Base-by-base conservation (phyloP, 768 basidiomycete species). In the Trametes cinnabarina region DNA sequence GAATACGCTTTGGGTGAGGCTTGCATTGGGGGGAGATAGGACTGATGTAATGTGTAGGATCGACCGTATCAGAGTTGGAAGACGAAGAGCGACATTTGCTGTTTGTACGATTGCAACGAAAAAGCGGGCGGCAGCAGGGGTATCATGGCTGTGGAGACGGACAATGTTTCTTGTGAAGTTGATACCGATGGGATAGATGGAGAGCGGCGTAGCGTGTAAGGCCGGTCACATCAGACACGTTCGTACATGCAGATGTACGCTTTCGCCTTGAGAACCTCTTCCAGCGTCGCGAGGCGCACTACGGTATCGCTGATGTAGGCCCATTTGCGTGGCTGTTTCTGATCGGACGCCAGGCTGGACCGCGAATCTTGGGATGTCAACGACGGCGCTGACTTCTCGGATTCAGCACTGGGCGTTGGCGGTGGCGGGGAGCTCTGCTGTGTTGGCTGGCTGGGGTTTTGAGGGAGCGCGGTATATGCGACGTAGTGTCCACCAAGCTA, bases 191-290 rank as follows among this genome's bases (percentile, higher is more conserved):
- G n/a, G n/a, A n/a, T n/a, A n/a, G n/a, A n/a, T n/a, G 12, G 30
- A 32, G 30, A 32, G 12, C 30, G 30, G 30, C 12, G 30, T 6
- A 32, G 30, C 12, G 8, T 11, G 40, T 3, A 39, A 17, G 23
- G 30, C 6, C 25, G 1, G 11, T n/a, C 3, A 37, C 3, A 1
- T 62, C 55, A 86, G 66, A 88, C 76, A 52, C 88, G 81, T 75
- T 93, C 90, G 68, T 92, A 93, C 86, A 95, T 94, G 74, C 93
- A 93, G 48, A 97, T 82, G 71, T 97, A 98, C 34, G 94, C 94
- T 71, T 90, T 95, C 57, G 87, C 86, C 71, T 87, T 88, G 67
- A 97, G 76, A 3, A 97, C 95, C 69, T 97, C 95, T 42, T 94
- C 92, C 47, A 96, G 70, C 41, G 86, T 83, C 10, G 88, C 83